Evolutionary conservation across 192 early-diverging fungal species (phyloP), one percentile per base, ranked within the genome.

Genomic region (Coemansia asiatica): DNA sequence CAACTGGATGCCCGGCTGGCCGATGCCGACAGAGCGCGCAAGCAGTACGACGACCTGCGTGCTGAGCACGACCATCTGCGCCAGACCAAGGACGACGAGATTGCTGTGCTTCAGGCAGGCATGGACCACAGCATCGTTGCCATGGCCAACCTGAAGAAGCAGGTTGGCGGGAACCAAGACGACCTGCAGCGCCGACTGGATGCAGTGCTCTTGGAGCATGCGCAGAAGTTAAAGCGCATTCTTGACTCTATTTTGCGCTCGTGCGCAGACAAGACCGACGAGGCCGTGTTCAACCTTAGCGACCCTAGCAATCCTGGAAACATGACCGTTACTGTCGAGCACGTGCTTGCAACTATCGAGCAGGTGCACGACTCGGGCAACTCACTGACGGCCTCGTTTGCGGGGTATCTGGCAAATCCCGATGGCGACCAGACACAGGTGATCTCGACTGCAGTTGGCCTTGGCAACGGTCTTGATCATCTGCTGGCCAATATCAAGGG

Each of bases 401-500:
- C 78, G 15, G 64, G 75, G 5, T 76, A 84, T 23, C 60, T 84
- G 55, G 66, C 78, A 40, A 68, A 76, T 44, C 70, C 71, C 53
- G 89, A 88, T 31, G 92, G 91, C 22, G 92, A 97, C 58, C 94
- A 96, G 69, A 87, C 91, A 35, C 85, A 87, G 54, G 90, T 94
- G 21, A 96, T 98, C 67, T 88, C 88, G 12, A 79, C 87, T 0
- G 90, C 95, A 2, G 84, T 91, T 25, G 82, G 82, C 13, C 89
- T 97, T 50, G 89, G 95, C 16, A 93, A 95, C 61, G 80, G 90
- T 0, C 67, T 97, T 26, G 75, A 86, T 13, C 92, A 96, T 66
- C 85, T 98, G 48, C 81, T 97, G 36, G 76, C 85, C 48, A 94
- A 96, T 70, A 84, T 91, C 33, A 98, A 97, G 86, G 97, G 94